phyloP scores from a whole-genome alignment of 164 flowering plant species.

The Sedum album region DNA sequence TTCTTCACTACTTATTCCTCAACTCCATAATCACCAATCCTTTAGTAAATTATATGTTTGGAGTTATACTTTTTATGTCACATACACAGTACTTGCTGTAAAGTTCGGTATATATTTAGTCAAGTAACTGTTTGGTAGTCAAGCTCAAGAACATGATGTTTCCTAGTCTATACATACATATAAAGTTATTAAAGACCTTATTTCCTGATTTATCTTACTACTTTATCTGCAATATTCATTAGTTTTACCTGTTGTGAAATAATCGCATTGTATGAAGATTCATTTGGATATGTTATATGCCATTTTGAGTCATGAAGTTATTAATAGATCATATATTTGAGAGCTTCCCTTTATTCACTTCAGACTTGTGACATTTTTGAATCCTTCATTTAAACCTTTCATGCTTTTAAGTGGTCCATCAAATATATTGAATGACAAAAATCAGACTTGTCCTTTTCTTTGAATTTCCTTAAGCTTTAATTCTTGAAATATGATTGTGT shows the following conservation, averaged over 20 bases:
- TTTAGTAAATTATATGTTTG: not conserved
- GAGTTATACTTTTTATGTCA: not conserved
- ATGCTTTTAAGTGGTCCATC: constrained; percentile 5
- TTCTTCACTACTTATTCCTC: not conserved
- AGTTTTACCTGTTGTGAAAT: not conserved
- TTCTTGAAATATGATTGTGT: not conserved
- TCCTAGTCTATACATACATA: too few species aligned
- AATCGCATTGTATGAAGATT: not conserved
- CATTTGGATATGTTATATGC: not conserved
- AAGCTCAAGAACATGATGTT: not conserved
- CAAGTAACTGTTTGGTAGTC: not conserved
- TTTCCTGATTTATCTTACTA: not conserved
- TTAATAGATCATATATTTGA: not conserved
- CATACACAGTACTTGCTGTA: not conserved
- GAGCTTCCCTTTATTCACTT: not conserved
- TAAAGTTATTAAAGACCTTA: not conserved
- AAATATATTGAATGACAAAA: not conserved
- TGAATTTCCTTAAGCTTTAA: not conserved
- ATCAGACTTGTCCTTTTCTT: not conserved
- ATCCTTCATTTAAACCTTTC: not conserved
- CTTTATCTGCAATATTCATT: not conserved
- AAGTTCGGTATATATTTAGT: not conserved
- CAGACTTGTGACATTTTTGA: constrained; percentile 9
- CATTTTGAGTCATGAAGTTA: not conserved
- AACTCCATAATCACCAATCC: not conserved